phyloP scores from a whole-genome alignment of 2,329 filamentous ascomycete species.

The Neoarthrinium moseri region DNA sequence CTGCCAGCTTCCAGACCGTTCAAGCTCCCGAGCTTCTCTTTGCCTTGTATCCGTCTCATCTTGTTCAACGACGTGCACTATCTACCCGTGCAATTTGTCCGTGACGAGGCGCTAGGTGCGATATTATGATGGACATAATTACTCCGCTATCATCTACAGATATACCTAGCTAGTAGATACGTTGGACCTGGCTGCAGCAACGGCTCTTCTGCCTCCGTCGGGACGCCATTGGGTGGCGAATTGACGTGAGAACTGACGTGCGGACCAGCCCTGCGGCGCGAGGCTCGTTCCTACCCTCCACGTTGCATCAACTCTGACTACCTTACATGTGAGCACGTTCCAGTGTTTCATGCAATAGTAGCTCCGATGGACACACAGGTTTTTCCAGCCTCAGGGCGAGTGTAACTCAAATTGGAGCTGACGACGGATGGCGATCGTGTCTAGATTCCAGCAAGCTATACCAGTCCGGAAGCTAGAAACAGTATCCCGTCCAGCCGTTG shows the following conservation, averaged over 20 bases:
- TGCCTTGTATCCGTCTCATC: too few relatives aligned
- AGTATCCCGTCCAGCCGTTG: not conserved
- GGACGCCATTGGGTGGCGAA: not conserved
- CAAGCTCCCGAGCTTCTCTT: too few relatives aligned
- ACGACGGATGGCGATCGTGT: not conserved
- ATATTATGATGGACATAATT: too few relatives aligned
- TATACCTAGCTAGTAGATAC: too few relatives aligned
- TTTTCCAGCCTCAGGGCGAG: not conserved
- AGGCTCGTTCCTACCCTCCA: not conserved
- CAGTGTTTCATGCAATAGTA: not conserved
- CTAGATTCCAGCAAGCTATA: not conserved
- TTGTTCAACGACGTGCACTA: too few relatives aligned
- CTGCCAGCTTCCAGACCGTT: too few relatives aligned
- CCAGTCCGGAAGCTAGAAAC: conserved; percentile 4
- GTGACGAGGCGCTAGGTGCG: too few relatives aligned
- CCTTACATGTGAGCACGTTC: not conserved
- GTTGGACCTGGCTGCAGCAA: too few relatives aligned
- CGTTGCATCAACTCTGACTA: not conserved
- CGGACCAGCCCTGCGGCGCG: not conserved
- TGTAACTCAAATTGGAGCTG: not conserved
- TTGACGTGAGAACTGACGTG: conserved; percentile 1
- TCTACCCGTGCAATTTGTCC: too few relatives aligned
- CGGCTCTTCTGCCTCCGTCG: not conserved
- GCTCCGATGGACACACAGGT: not conserved
- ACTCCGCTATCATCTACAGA: too few relatives aligned